Percentiles rank a stretch among this genome's conserved stretches.
These are phyloP conservation scores for Dryas drummondii DNA, from an alignment of 306 rosid genomes.

Conservation along the genomic window DNA sequence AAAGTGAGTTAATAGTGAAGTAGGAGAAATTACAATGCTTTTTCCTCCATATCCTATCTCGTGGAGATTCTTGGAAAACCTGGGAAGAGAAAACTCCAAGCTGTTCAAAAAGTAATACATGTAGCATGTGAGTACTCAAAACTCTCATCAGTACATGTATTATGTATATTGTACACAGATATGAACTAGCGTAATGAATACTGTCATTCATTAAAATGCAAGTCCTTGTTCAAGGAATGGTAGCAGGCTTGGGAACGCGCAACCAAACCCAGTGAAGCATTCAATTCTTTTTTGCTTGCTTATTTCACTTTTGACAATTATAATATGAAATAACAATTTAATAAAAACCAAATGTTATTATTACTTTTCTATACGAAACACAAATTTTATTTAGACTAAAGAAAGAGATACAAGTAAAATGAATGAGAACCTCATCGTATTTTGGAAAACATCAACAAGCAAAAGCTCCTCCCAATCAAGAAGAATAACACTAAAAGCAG, in stretches of 20 bases:
- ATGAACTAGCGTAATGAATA: neutral
- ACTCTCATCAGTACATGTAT: constrained; percentile 16
- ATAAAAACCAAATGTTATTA: too few relatives aligned
- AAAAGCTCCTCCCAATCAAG: neutral
- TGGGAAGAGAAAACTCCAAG: constrained; percentile 99
- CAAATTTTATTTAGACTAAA: too few relatives aligned
- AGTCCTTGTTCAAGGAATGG: neutral
- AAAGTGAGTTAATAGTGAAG: constrained; percentile 28
- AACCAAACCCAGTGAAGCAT: neutral
- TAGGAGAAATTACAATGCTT: constrained; percentile 63
- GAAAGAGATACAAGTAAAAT: neutral
- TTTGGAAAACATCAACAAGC: neutral
- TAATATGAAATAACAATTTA: neutral
- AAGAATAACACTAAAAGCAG: neutral
- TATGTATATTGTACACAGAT: neutral
- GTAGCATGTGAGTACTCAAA: constrained; percentile 36
- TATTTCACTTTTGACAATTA: neutral
- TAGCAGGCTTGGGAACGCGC: neutral
- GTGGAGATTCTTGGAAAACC: constrained; percentile 92
- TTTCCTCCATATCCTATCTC: constrained; percentile 80
- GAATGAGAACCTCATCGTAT: neutral
- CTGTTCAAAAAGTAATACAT: constrained; percentile 52
- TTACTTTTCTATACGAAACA: neutral
- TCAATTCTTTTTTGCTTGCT: neutral
- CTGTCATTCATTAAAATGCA: neutral